Percentiles rank a stretch among this genome's conserved stretches.
Conservation (phyloP, 805 yeast species). For the Blastobotrys parvus region DNA sequence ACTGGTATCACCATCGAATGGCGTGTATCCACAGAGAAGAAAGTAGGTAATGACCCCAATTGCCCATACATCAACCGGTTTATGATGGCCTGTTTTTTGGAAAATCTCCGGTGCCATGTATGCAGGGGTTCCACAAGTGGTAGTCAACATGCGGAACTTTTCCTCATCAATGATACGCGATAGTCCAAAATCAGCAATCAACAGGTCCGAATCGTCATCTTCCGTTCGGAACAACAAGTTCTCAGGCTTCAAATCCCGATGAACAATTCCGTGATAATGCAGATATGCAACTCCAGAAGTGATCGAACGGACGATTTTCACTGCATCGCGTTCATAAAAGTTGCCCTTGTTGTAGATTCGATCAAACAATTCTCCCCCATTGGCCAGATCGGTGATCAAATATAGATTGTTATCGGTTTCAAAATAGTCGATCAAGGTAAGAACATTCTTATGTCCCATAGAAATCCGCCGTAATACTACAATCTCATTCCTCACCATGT, state of each 20-base stretch:
- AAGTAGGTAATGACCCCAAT: conserved; percentile 65
- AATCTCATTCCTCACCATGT: conserved; percentile 53
- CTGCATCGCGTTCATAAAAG: conserved; percentile 42
- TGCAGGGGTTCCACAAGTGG: conserved; percentile 62
- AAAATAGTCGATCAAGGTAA: conserved; percentile 59
- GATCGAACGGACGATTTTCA: conserved; percentile 41
- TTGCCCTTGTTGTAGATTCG: conserved; percentile 41
- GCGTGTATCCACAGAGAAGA: conserved; percentile 65
- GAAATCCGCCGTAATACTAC: conserved; percentile 44
- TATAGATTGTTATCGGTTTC: conserved; percentile 50
- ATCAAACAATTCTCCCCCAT: conserved; percentile 62
- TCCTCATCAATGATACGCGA: conserved; percentile 41
- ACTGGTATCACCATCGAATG: conserved; percentile 67
- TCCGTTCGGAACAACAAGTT: conserved; percentile 46
- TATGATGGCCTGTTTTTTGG: conserved; percentile 44
- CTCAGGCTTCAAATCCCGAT: conserved; percentile 68
- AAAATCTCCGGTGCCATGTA: conserved; percentile 71
- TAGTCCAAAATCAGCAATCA: conserved; percentile 58
- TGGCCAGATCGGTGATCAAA: conserved; percentile 58
- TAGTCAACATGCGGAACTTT: conserved; percentile 31
- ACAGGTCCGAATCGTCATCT: conserved; percentile 33
- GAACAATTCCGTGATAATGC: conserved; percentile 53
- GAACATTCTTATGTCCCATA: conserved; percentile 43
- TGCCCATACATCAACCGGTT: conserved; percentile 67
- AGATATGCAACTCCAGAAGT: conserved; percentile 49